Base-by-base conservation (phyloP, 257 asterid species). In the Rehmannia glutinosa region DNA sequence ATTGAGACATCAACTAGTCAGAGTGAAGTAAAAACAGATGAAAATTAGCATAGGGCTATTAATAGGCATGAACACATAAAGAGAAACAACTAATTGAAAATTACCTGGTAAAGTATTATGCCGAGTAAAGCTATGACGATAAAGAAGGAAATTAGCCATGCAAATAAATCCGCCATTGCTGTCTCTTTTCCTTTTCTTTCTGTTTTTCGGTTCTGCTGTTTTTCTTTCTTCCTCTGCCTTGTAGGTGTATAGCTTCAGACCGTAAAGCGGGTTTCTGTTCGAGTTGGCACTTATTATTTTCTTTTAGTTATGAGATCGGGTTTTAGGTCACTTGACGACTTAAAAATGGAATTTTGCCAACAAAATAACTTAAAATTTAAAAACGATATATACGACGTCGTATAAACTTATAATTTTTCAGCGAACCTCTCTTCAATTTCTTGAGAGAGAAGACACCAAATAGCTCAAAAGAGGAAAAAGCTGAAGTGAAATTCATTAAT, bases 141-240 rank as follows among this genome's bases (percentile, higher is more conserved):
- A 68, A 86, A 78, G 80, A 91, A 91, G 60, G 92, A 84, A 52
- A 84, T 51, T 30, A 86, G 69, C 97, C 97, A 87, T 75, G 92
- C 78, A 54, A 88, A 64, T 61, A 91, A 62, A 80, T 86, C 92
- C 72, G 52, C 84, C 96, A 88, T 88, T 70, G 62, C 65, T 35
- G 62, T 2, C 65, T 72, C 71, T 16, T 45, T 38, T 6, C 41
- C 38, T 30, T 33, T 33, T 46, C 49, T 39, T 27, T 25, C 64
- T 33, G 50, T 33, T 23, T 11, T 23, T 39, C 45, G 28, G 24
- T 61, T 33, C 24, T 11, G 58, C 28, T 20, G 36, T 17, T 55
- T 5, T 28, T 28, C 33, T 28, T 28, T 5, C 5, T 28, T 28
- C 33, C 5, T 28, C 33, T 2, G 33, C 5, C 5, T 5, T n/a